Evolutionary conservation across 495 filamentous ascomycete species (phyloP).

Genomic region (Aspergillus affinis): DNA sequence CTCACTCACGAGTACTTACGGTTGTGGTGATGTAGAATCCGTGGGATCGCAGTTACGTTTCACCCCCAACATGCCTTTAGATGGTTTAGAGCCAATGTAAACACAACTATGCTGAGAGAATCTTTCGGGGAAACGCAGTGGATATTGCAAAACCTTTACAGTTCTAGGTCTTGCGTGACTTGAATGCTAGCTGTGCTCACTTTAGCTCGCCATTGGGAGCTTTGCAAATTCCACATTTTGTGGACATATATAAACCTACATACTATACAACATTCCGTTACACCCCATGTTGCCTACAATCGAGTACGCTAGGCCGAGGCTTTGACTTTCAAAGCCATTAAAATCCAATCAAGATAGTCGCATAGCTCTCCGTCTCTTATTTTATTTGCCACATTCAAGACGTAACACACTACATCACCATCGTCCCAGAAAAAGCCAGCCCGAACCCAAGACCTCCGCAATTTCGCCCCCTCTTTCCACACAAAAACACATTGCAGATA

Average conservation of each 20-base stretch:
- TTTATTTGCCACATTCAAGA: too few species aligned
- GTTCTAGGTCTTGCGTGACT: neutral
- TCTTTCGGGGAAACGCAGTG: neutral
- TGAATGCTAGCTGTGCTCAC: too few species aligned
- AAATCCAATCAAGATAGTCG: too few species aligned
- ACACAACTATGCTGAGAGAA: neutral
- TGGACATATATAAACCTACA: too few species aligned
- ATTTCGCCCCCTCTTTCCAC: conserved; percentile 29
- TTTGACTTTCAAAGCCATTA: too few species aligned
- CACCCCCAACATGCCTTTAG: conserved; percentile 23
- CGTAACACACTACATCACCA: too few species aligned
- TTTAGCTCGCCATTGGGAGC: too few species aligned
- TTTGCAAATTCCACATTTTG: too few species aligned
- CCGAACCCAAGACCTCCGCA: conserved; percentile 14
- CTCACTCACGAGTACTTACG: conserved; percentile 27
- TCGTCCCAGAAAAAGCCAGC: conserved; percentile 1
- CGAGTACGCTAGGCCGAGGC: too few species aligned
- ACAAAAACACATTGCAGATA: conserved; percentile 21
- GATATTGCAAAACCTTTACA: neutral
- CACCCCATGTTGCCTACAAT: too few species aligned
- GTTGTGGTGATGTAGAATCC: conserved; percentile 12
- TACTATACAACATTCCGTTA: too few species aligned
- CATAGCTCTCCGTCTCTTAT: too few species aligned
- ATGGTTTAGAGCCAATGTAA: neutral
- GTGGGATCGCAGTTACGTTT: conserved; percentile 28